Conservation (phyloP, 208 protist species). For the Phytomonas sp. region DNA sequence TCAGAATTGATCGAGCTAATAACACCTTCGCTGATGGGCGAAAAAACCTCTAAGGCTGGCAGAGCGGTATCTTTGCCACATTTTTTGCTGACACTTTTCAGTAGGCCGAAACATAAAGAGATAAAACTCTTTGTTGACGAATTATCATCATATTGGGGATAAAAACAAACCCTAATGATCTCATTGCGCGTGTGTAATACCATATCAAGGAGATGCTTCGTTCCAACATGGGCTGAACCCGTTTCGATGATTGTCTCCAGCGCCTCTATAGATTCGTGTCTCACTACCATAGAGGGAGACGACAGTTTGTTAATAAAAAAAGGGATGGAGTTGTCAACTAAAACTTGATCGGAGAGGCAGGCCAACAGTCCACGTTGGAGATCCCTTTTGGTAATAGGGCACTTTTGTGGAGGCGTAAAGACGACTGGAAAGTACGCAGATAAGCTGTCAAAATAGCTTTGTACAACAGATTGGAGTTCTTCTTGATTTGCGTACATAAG, state of each 20-base stretch:
- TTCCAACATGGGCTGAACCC: constrained; percentile 13
- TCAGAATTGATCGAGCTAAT: constrained; percentile 14
- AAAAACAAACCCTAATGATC: constrained; percentile 43
- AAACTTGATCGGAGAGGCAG: constrained; percentile 33
- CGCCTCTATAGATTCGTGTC: constrained; percentile 40
- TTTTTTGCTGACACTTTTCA: constrained; percentile 19
- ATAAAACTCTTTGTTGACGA: constrained; percentile 25
- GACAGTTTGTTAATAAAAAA: constrained; percentile 65
- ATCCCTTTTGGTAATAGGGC: constrained; percentile 52
- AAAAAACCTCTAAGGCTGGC: constrained; percentile 25
- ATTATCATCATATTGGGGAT: constrained; percentile 19
- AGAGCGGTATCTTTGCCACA: constrained; percentile 12
- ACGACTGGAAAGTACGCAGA: constrained; percentile 83
- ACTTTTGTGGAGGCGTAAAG: constrained; percentile 57
- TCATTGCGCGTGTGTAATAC: constrained; percentile 49
- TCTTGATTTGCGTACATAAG: constrained; percentile 10
- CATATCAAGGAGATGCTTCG: constrained; percentile 17
- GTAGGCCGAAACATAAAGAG: constrained; percentile 21
- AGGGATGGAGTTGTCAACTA: constrained; percentile 44
- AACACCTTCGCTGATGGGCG: constrained; percentile 23
- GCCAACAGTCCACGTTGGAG: constrained; percentile 29
- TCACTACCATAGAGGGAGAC: constrained; percentile 58
- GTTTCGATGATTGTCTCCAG: constrained; percentile 25
- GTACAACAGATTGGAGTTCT: constrained; percentile 21
- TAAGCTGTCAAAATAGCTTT: constrained; percentile 70